Evolutionary conservation across 139 green algal genomes (phyloP).

Genomic region (Spirogloea muscicola): DNA sequence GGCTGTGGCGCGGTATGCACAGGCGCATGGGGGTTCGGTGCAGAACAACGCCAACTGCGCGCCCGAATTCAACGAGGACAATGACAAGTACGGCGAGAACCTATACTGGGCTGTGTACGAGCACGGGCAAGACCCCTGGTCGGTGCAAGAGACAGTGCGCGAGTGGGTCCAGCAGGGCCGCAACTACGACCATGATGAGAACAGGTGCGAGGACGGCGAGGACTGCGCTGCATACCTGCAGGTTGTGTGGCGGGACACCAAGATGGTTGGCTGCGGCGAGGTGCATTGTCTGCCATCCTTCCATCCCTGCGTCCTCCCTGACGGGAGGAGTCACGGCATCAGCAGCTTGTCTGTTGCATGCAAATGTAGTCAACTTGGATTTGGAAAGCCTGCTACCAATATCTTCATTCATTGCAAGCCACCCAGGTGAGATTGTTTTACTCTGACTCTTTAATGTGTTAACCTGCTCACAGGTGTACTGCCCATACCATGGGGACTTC

Average conservation of each 20-base stretch:
- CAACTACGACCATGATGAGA: neutral
- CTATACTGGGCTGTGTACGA: constrained; percentile 23
- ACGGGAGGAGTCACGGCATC: too few relatives aligned
- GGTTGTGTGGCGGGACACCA: constrained; percentile 10
- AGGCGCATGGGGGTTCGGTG: neutral
- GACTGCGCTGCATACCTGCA: constrained; percentile 17
- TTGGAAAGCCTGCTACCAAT: neutral
- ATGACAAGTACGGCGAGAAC: constrained; percentile 24
- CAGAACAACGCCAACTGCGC: constrained; percentile 17
- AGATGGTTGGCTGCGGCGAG: constrained; percentile 4
- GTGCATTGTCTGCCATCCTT: neutral
- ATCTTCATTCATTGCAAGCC: neutral
- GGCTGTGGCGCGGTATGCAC: neutral
- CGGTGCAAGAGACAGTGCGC: neutral
- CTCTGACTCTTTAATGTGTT: neutral
- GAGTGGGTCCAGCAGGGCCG: constrained; percentile 9
- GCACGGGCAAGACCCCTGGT: constrained; percentile 9
- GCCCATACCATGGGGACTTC: constrained; percentile 22
- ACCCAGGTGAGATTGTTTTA: neutral
- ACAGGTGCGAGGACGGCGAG: neutral
- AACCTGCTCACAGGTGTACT: constrained; percentile 25
- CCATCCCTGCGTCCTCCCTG: neutral
- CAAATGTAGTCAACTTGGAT: neutral
- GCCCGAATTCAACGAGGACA: constrained; percentile 21
- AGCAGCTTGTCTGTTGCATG: too few relatives aligned